A percentile compares a stretch with the other conserved stretches of the same genome.
These are phyloP conservation scores for Chaetomium cochliodes DNA, from an alignment of 495 filamentous ascomycete species.

Conservation along the genomic window DNA sequence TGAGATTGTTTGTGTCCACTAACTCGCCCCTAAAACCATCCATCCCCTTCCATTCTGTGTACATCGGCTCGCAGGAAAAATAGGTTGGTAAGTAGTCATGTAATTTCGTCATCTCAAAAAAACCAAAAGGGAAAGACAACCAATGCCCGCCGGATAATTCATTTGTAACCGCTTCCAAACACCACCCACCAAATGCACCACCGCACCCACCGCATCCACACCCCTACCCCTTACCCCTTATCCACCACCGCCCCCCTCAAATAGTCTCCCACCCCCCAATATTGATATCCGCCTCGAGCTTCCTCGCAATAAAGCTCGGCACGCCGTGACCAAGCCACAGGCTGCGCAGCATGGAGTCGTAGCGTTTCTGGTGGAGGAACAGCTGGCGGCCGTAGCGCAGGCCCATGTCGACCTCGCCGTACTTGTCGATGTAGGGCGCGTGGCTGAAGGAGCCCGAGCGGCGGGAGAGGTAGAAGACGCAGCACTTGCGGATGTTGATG, in stretches of 20 bases:
- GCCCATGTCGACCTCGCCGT: slow-evolving; percentile 88
- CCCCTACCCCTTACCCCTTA: background rate
- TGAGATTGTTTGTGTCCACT: background rate
- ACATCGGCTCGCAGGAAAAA: background rate
- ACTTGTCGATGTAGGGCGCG: slow-evolving; percentile 89
- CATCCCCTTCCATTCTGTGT: background rate
- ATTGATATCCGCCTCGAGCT: slow-evolving; percentile 91
- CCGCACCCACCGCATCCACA: background rate
- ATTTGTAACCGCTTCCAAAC: background rate
- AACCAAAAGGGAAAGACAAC: background rate
- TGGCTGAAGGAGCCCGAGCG: slow-evolving; percentile 77
- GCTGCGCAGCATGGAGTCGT: slow-evolving; percentile 80
- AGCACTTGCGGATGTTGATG: slow-evolving; percentile 95
- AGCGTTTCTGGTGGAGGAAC: slow-evolving; percentile 88
- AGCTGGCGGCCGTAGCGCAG: slow-evolving; percentile 79
- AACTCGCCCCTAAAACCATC: background rate
- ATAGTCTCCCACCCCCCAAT: slow-evolving; percentile 93
- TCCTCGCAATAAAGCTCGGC: slow-evolving; percentile 83
- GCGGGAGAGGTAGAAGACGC: slow-evolving; percentile 78
- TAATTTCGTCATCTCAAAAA: background rate
- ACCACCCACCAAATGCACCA: background rate
- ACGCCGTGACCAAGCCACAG: slow-evolving; percentile 86
- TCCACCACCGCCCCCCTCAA: background rate
- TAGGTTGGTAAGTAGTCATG: background rate
- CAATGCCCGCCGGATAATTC: background rate